Evolutionary conservation across 108 stramenopile genomes (phyloP).

Genomic region (Tribonema minus): DNA sequence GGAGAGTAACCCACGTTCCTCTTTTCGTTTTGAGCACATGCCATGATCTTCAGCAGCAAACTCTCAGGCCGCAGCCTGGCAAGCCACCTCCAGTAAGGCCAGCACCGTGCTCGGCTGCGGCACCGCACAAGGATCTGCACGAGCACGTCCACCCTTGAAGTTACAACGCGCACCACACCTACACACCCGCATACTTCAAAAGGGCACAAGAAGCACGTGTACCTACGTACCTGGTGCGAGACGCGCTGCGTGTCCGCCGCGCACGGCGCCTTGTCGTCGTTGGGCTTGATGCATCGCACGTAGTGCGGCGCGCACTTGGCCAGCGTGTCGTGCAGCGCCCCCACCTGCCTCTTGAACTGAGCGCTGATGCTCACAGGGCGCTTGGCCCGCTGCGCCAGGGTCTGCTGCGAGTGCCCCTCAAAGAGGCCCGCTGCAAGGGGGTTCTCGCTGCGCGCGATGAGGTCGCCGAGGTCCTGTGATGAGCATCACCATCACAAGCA

Average conservation of each 20-base stretch:
- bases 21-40: too few relatives aligned
- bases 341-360: conserved; percentile 55
- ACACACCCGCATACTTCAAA: too few relatives aligned
- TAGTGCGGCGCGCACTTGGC: conserved; percentile 42
- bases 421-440: conserved; percentile 7
- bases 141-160: too few relatives aligned
- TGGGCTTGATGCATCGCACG: conserved; percentile 64
- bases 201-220: neutral
- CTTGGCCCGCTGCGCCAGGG: too few relatives aligned
- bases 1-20: too few relatives aligned
- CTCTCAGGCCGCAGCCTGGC: too few relatives aligned
- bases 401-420: conserved; percentile 19
- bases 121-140: too few relatives aligned
- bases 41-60: too few relatives aligned
- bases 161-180: too few relatives aligned
- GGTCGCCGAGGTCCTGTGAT: neutral
- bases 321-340: conserved; percentile 46
- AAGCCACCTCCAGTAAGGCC: too few relatives aligned
- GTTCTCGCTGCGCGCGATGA: conserved; percentile 16
- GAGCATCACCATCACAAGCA: too few relatives aligned
- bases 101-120: too few relatives aligned
- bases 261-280: conserved; percentile 47
- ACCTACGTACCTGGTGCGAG: conserved; percentile 17
- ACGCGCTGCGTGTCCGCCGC: conserved; percentile 39
- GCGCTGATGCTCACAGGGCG: conserved; percentile 43